phyloP scores from a whole-genome alignment of 2,329 filamentous ascomycete species.

The Lasiodiplodia gonubiensis region DNA sequence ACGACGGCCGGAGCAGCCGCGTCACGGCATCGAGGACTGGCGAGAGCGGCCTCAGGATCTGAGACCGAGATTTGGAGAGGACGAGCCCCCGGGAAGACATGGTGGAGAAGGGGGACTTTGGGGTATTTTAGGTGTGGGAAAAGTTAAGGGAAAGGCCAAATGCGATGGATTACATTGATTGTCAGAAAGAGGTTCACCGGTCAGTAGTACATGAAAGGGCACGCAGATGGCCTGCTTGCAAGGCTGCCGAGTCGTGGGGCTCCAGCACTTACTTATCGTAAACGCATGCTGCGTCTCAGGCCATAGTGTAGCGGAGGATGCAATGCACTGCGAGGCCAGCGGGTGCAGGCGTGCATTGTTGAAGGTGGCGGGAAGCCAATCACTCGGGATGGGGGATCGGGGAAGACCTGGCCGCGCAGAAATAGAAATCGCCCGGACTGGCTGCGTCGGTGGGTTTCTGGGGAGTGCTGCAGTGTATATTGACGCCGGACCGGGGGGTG shows the following conservation, averaged over 20 bases:
- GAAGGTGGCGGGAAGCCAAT: slow-evolving; percentile 25
- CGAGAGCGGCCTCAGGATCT: slow-evolving; percentile 29
- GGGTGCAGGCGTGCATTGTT: slow-evolving; percentile 24
- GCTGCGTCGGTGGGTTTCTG: slow-evolving; percentile 18
- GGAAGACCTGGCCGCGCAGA: slow-evolving; percentile 19
- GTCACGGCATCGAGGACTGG: slow-evolving; percentile 24
- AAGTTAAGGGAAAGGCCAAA: slow-evolving; percentile 1
- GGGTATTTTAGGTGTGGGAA: neutral
- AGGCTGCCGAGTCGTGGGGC: slow-evolving; percentile 18
- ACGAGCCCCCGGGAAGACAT: slow-evolving; percentile 24
- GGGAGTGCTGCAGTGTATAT: slow-evolving; percentile 33
- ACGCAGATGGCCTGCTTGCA: slow-evolving; percentile 16
- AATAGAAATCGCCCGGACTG: slow-evolving; percentile 19
- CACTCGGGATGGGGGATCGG: slow-evolving; percentile 25
- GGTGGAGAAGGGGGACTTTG: neutral
- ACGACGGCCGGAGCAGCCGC: slow-evolving; percentile 23
- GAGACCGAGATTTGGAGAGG: slow-evolving; percentile 42
- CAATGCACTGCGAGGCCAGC: slow-evolving; percentile 24
- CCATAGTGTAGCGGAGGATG: slow-evolving; percentile 10
- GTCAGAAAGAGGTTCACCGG: slow-evolving; percentile 8
- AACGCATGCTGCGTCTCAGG: slow-evolving; percentile 26
- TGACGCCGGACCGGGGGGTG: slow-evolving; percentile 38
- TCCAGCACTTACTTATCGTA: slow-evolving; percentile 29
- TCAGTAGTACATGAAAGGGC: slow-evolving; percentile 18
- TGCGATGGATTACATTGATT: slow-evolving; percentile 27